Evolutionary conservation across 192 early-diverging fungal species (phyloP).

Genomic region (Gonapodya sp.): DNA sequence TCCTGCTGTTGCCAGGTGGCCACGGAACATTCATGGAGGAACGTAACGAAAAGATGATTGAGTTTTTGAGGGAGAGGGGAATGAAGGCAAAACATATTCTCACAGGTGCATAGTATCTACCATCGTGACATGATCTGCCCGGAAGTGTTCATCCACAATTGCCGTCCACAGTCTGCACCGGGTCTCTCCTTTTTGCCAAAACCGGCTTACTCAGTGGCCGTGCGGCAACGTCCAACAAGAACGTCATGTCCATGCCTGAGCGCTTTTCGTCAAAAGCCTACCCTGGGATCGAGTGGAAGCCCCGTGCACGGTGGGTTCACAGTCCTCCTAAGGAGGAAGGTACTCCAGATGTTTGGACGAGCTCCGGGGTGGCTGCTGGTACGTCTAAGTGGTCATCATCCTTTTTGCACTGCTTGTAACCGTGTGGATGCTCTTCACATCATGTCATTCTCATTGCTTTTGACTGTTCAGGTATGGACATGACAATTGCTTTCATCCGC

Average conservation of each 20-base stretch:
- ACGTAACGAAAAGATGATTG: background rate
- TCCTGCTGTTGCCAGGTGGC: background rate
- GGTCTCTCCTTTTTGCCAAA: background rate
- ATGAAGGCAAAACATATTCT: background rate
- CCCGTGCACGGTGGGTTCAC: constrained; percentile 3
- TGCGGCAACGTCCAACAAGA: constrained; percentile 2
- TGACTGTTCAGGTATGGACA: constrained; percentile 2
- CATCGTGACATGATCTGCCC: background rate
- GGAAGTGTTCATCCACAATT: background rate
- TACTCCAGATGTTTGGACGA: background rate
- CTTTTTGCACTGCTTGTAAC: too few species aligned
- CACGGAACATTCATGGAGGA: background rate
- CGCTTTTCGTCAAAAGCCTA: background rate
- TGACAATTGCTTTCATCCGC: constrained; percentile 1
- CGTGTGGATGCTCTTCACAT: too few species aligned
- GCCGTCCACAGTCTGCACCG: constrained; percentile 7
- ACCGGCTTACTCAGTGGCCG: background rate
- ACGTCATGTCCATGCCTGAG: background rate
- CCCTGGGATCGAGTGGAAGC: background rate
- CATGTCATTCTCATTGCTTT: too few species aligned
- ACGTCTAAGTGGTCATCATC: too few species aligned
- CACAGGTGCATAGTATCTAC: background rate
- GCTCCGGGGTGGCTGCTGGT: constrained; percentile 9
- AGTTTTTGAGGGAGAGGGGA: background rate
- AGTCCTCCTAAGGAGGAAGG: background rate